These are phyloP conservation scores for Mycena pura DNA, from an alignment of 768 basidiomycete genomes.

Conservation along the genomic window DNA sequence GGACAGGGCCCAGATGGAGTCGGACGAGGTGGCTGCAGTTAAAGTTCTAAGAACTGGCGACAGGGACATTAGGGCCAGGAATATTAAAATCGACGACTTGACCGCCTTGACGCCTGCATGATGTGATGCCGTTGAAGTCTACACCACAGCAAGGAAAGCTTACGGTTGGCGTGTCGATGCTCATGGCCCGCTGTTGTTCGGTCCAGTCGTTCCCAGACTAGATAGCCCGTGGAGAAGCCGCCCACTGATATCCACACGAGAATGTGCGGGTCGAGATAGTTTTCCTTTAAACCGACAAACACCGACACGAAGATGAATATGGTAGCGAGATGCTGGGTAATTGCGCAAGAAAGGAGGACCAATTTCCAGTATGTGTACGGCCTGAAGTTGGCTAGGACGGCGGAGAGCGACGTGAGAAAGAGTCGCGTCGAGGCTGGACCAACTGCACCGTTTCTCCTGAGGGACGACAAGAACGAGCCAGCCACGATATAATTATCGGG, in stretches of 20 bases:
- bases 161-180: slow-evolving; percentile 40
- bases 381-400: slow-evolving; percentile 70
- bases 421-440: slow-evolving; percentile 14
- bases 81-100: slow-evolving; percentile 86
- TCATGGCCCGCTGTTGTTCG: slow-evolving; percentile 30
- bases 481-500: slow-evolving; percentile 89
- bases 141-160: slow-evolving; percentile 27
- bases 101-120: slow-evolving; percentile 68
- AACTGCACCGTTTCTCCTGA: slow-evolving; percentile 74
- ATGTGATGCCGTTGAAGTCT: slow-evolving; percentile 17
- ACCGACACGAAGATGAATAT: slow-evolving; percentile 83
- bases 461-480: slow-evolving; percentile 74
- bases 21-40: slow-evolving; percentile 93
- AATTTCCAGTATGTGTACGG: slow-evolving; percentile 81
- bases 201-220: slow-evolving; percentile 65
- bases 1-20: slow-evolving; percentile 97
- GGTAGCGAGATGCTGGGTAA: slow-evolving; percentile 85
- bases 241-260: slow-evolving; percentile 69
- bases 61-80: slow-evolving; percentile 86
- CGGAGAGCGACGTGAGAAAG: slow-evolving; percentile 21
- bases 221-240: slow-evolving; percentile 67
- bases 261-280: slow-evolving; percentile 68
- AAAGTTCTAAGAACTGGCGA: slow-evolving; percentile 92
- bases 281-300: slow-evolving; percentile 75
- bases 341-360: slow-evolving; percentile 71